Base-by-base conservation (phyloP, 495 filamentous ascomycete species). In the Rusavskia elegans region DNA sequence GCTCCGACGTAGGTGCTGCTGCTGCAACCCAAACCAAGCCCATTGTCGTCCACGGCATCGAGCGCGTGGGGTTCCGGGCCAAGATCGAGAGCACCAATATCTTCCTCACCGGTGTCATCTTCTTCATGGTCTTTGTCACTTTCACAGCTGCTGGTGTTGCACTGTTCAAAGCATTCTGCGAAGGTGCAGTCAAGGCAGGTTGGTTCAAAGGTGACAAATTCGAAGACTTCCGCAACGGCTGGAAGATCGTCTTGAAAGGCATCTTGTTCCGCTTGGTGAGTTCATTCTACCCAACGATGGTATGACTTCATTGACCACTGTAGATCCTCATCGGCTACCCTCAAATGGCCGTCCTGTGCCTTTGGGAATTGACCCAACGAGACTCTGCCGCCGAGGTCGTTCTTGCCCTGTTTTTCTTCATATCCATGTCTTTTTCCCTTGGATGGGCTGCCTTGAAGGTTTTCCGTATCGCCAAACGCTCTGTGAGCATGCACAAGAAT, bases 341-440 rank as follows among this genome's bases (percentile, higher is more conserved):
- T 5, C 90, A 95, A 67, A 90, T 96, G 77, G 74, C 77, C 48
- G 81, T 95, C 19, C 77, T 97, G 23, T 95, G 88, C 64, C 74
- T 96, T 53, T 98, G 92, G 92, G 92, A 98, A 61, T 79, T 96
- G 37, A 96, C 89, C 1, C 73, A 78, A 49, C 72, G 77, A 45
- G 90, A 98, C 64, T 97, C 92, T 0, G 73, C 83, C 1, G 92
- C 85, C 30, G 89, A 93, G 61, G 76, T 96, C 19, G 83, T 93
- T 9, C 70, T 97, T 37, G 92, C 89, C 40, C 76, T 92, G 39
- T 86, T 94, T 65, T 95, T 93, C 73, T 74, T 97, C 59, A 69
- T 95, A 49, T 82, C 86, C 23, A 82, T 95, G 76, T 68, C 83
- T 11, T 68, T 70, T 35, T 86, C 89, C 19, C 73, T 98, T n/a